phyloP scores from a whole-genome alignment of 257 asterid species.

The Leonotis leonurus region DNA sequence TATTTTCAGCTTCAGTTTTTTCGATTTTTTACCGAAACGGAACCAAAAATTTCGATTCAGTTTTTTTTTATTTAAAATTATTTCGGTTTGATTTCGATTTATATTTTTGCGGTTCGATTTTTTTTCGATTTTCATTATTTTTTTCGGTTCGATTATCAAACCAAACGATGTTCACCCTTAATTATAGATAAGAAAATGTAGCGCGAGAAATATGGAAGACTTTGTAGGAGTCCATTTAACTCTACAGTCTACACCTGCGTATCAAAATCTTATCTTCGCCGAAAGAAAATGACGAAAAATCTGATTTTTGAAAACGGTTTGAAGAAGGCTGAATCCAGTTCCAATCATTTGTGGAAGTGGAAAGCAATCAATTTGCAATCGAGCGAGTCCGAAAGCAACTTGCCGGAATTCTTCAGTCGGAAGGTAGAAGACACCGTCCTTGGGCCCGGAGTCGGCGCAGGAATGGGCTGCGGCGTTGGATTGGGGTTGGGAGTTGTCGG shows the following conservation, averaged over 20 bases:
- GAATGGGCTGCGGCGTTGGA: constrained; percentile 77
- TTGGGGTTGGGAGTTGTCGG: constrained; percentile 66
- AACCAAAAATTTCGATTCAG: no score
- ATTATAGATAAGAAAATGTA: no score
- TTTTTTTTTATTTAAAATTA: no score
- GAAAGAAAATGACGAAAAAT: constrained; percentile 26
- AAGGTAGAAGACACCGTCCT: constrained; percentile 33
- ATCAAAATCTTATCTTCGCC: constrained; percentile 14
- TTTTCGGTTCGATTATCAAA: no score
- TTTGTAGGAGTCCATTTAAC: background rate
- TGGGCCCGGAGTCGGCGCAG: constrained; percentile 81
- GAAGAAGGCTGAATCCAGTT: constrained; percentile 29
- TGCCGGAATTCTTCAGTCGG: constrained; percentile 42
- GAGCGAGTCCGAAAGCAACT: constrained; percentile 27
- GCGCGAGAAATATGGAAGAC: no score
- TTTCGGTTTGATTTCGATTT: no score
- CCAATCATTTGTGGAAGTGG: constrained; percentile 46
- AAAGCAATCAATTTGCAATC: constrained; percentile 31
- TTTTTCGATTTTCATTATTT: no score
- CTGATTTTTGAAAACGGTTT: constrained; percentile 21
- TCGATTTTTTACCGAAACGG: no score
- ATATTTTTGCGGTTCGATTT: no score
- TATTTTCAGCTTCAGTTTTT: no score
- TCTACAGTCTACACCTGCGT: no score
- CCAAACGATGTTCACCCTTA: no score